Conservation (phyloP, 345 rosid genomes). For the Clarkia xantiana region DNA sequence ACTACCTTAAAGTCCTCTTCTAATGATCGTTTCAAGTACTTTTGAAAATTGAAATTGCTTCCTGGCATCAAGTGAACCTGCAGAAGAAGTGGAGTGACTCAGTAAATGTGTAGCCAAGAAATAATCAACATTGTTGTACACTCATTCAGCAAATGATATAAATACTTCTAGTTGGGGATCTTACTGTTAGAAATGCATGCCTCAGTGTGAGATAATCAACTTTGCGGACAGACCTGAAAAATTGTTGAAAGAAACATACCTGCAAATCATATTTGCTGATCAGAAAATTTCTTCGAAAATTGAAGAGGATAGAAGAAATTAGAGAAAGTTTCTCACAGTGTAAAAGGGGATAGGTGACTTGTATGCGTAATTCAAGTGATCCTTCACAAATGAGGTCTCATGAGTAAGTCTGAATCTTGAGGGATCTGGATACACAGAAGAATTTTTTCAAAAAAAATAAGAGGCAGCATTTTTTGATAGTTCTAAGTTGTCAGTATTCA, state of each 20-base stretch:
- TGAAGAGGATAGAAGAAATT: background rate
- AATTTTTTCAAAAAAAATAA: too few relatives aligned
- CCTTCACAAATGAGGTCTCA: slow-evolving; percentile 43
- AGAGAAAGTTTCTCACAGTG: background rate
- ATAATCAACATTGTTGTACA: too few relatives aligned
- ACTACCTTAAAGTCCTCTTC: slow-evolving; percentile 97
- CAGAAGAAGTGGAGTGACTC: slow-evolving; percentile 1
- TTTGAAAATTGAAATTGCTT: slow-evolving; percentile 75
- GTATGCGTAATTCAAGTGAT: slow-evolving; percentile 28
- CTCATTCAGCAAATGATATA: too few relatives aligned
- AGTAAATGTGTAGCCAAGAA: too few relatives aligned
- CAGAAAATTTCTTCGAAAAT: background rate
- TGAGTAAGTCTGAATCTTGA: slow-evolving; percentile 45
- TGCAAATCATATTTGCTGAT: slow-evolving; percentile 11
- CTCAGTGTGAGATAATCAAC: slow-evolving; percentile 83
- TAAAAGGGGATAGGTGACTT: background rate
- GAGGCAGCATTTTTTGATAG: too few relatives aligned
- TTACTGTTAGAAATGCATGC: slow-evolving; percentile 68
- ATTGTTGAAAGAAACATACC: slow-evolving; percentile 82
- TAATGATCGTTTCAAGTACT: slow-evolving; percentile 74
- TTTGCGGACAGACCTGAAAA: slow-evolving; percentile 58
- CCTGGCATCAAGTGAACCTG: slow-evolving; percentile 91
- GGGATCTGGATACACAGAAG: slow-evolving; percentile 22
- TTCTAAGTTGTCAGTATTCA: too few relatives aligned
- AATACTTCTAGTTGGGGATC: slow-evolving; percentile 10